phyloP scores from a whole-genome alignment of 1,284 basidiomycete genomes.

The Abortiporus biennis region DNA sequence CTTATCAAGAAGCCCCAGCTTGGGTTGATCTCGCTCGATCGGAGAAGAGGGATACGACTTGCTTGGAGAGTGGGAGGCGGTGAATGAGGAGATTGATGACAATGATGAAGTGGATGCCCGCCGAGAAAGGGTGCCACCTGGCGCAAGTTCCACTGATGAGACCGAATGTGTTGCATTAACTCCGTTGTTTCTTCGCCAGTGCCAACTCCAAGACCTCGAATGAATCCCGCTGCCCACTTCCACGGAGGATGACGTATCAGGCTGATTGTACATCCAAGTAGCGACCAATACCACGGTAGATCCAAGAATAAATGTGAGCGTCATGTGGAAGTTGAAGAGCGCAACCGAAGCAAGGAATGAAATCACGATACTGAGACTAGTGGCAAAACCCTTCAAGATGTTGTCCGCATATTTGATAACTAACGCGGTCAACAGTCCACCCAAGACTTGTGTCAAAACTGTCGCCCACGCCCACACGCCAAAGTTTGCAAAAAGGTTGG shows the following conservation, averaged over 20 bases:
- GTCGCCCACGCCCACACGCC: conserved; percentile 93
- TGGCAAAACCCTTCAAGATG: conserved; percentile 94
- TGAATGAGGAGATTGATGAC: conserved; percentile 20
- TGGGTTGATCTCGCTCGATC: conserved; percentile 21
- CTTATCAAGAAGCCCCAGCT: conserved; percentile 21
- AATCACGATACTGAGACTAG: conserved; percentile 87
- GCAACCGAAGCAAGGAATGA: conserved; percentile 90
- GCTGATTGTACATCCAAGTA: conserved; percentile 89
- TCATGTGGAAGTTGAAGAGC: conserved; percentile 87
- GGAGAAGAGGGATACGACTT: conserved; percentile 25
- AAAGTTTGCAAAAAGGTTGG: conserved; percentile 68
- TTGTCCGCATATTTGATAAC: conserved; percentile 90
- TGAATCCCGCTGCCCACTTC: conserved; percentile 10
- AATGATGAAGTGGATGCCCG: conserved; percentile 26
- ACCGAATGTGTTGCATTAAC: conserved; percentile 14
- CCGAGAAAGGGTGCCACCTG: conserved; percentile 22
- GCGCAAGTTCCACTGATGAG: conserved; percentile 17
- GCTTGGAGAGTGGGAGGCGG: conserved; percentile 11
- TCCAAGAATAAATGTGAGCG: conserved; percentile 81
- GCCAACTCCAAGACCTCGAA: conserved; percentile 22
- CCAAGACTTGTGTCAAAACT: conserved; percentile 84
- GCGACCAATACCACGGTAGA: conserved; percentile 80
- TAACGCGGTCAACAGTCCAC: conserved; percentile 87
- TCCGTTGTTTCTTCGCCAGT: conserved; percentile 16
- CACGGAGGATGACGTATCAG: conserved; percentile 14